Percentiles rank a stretch among this genome's conserved stretches.
These are phyloP conservation scores for Eucalyptus sp. DNA, from an alignment of 345 rosid genomes.

Conservation along the genomic window DNA sequence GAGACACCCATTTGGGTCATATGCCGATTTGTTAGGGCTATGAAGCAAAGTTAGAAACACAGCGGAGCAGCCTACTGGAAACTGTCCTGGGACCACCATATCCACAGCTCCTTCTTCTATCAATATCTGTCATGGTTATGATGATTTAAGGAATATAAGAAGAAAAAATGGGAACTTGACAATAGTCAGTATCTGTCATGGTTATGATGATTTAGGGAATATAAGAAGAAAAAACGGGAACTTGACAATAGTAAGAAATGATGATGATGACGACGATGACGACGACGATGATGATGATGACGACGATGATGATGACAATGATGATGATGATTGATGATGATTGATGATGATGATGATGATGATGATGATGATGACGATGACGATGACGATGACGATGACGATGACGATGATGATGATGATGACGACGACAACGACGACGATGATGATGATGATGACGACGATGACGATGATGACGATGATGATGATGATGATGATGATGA, in stretches of 20 bases:
- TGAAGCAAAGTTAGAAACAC: constrained; percentile 29
- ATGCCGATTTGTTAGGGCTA: constrained; percentile 15
- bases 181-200: constrained; percentile 11
- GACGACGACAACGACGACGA: too few relatives aligned
- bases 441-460: too few relatives aligned
- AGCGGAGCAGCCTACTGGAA: constrained; percentile 54
- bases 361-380: too few relatives aligned
- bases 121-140: constrained; percentile 14
- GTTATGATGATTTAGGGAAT: neutral
- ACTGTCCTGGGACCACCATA: constrained; percentile 52
- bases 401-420: too few relatives aligned
- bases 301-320: too few relatives aligned
- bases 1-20: constrained; percentile 40
- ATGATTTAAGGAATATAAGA: neutral
- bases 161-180: neutral
- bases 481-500: too few relatives aligned
- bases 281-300: too few relatives aligned
- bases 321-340: too few relatives aligned
- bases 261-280: neutral
- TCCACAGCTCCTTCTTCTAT: constrained; percentile 61
- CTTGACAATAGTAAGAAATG: neutral
- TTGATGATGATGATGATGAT: too few relatives aligned
- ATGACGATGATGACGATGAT: too few relatives aligned
- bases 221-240: neutral
- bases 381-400: too few relatives aligned